Conservation (phyloP, 345 rosid genomes). For the Bruguiera sexangula region DNA sequence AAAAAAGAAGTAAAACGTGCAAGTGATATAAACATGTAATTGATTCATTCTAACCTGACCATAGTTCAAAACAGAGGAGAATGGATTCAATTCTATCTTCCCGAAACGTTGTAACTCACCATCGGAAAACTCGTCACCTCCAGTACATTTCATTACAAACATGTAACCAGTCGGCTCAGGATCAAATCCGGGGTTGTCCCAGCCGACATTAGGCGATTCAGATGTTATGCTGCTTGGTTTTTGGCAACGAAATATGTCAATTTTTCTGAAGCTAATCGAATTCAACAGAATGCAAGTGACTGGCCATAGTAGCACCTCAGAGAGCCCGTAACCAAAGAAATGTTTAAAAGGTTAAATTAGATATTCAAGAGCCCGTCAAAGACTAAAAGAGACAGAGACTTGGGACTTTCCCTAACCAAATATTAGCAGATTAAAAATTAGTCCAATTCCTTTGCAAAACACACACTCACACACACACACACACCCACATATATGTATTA, state of each 20-base stretch:
- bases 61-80: slow-evolving; percentile 35
- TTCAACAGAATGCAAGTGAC: neutral
- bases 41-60: slow-evolving; percentile 24
- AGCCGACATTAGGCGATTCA: slow-evolving; percentile 12
- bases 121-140: slow-evolving; percentile 23
- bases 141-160: slow-evolving; percentile 30
- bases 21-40: no score
- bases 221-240: slow-evolving; percentile 18
- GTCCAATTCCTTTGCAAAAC: no score
- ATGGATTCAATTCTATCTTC: slow-evolving; percentile 26
- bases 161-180: slow-evolving; percentile 30
- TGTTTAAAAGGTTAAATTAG: neutral
- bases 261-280: neutral
- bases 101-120: slow-evolving; percentile 28
- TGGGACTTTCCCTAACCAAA: no score
- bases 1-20: no score
- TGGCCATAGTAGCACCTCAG: no score
- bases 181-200: slow-evolving; percentile 32
- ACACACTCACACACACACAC: neutral
- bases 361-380: neutral
- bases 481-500: neutral
- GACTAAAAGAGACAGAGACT: no score
- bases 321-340: no score
- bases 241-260: neutral
- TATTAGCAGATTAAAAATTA: no score